These are phyloP conservation scores for Colletotrichum tabaci DNA, from an alignment of 2,329 filamentous ascomycete genomes.

Conservation along the genomic window DNA sequence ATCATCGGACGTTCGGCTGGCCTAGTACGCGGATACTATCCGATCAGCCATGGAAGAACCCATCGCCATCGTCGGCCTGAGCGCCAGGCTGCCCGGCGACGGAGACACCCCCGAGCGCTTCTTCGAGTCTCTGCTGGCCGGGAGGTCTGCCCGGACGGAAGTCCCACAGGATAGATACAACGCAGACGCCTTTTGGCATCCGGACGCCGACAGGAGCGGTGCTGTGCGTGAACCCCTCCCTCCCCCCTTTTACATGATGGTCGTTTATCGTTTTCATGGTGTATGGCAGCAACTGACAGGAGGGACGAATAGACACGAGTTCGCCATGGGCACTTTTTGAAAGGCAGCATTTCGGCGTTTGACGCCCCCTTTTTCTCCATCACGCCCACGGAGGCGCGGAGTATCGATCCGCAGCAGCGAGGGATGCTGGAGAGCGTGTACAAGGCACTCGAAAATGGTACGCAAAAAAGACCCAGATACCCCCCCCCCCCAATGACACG, in stretches of 20 bases:
- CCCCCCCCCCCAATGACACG: neutral
- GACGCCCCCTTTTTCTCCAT: constrained; percentile 50
- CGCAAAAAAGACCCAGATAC: neutral
- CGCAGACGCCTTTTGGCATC: constrained; percentile 50
- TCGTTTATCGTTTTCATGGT: no score
- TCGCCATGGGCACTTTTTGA: constrained; percentile 48
- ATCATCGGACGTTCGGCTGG: no score
- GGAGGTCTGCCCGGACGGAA: constrained; percentile 47
- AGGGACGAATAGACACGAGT: constrained; percentile 36
- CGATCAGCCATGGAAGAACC: constrained; percentile 48
- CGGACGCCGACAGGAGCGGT: constrained; percentile 47
- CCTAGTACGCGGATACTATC: neutral
- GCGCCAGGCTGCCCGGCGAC: constrained; percentile 61
- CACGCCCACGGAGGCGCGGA: constrained; percentile 47
- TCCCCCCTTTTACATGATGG: no score
- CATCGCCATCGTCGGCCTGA: constrained; percentile 64
- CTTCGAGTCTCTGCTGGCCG: constrained; percentile 58
- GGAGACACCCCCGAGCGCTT: constrained; percentile 59
- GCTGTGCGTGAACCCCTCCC: constrained; percentile 37
- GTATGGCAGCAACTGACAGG: neutral
- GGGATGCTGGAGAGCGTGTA: constrained; percentile 53
- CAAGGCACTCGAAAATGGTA: constrained; percentile 49
- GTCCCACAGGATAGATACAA: constrained; percentile 50
- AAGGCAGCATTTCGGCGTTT: constrained; percentile 45
- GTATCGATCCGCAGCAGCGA: constrained; percentile 53